Evolutionary conservation across 306 rosid species (phyloP).

Genomic region (Castanea mollissima): DNA sequence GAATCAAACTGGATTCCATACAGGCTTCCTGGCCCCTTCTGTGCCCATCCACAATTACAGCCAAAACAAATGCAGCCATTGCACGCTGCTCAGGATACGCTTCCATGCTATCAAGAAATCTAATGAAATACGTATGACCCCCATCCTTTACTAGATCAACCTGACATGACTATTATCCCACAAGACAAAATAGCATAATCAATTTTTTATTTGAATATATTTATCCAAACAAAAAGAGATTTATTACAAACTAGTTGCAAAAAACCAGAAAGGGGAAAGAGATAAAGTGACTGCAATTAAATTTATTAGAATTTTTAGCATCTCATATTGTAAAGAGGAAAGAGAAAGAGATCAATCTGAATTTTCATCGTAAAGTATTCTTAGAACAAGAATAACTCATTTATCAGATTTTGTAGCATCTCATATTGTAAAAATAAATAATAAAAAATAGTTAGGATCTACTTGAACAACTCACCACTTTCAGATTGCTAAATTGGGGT

Average conservation of each 20-base stretch:
- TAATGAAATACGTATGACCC: slow-evolving; percentile 88
- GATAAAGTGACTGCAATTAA: neutral
- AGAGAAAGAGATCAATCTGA: neutral
- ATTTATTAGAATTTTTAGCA: neutral
- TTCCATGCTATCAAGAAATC: slow-evolving; percentile 93
- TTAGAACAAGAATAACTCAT: neutral
- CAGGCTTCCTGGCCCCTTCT: slow-evolving; percentile 97
- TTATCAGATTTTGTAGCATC: too few relatives aligned
- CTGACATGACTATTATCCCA: slow-evolving; percentile 84
- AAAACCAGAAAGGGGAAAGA: neutral
- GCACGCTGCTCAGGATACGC: slow-evolving; percentile 95
- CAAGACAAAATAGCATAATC: slow-evolving; percentile 21
- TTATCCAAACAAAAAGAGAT: neutral
- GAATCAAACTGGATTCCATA: slow-evolving; percentile 71
- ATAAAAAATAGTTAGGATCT: too few relatives aligned
- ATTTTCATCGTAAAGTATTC: neutral
- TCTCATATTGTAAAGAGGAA: too few relatives aligned
- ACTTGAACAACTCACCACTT: too few relatives aligned
- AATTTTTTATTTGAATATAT: neutral
- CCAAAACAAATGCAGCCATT: slow-evolving; percentile 98
- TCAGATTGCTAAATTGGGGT: too few relatives aligned
- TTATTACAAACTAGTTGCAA: slow-evolving; percentile 2
- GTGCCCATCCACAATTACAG: slow-evolving; percentile 95
- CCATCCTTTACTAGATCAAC: slow-evolving; percentile 97
- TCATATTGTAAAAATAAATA: too few relatives aligned